phyloP scores from a whole-genome alignment of 78 protist genomes.

The Dictyostelium capitatum region DNA sequence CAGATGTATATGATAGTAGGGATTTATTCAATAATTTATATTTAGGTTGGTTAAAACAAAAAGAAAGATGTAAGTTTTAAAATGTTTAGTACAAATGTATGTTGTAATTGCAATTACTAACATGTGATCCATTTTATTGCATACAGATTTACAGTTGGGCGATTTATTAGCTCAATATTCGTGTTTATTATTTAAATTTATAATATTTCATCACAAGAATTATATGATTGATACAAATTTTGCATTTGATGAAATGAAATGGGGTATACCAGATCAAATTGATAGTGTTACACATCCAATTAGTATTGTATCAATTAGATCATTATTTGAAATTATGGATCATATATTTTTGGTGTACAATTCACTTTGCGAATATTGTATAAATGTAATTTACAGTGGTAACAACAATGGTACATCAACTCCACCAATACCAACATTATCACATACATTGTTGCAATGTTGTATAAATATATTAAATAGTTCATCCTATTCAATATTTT shows the following conservation, averaged over 20 bases:
- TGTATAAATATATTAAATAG: slow-evolving; percentile 44
- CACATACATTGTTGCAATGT: background rate
- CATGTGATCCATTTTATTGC: too few species aligned
- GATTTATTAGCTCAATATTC: slow-evolving; percentile 65
- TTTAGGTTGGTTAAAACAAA: slow-evolving; percentile 79
- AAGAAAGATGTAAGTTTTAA: slow-evolving; percentile 63
- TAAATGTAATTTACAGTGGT: background rate
- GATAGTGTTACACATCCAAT: slow-evolving; percentile 48
- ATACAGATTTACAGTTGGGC: slow-evolving; percentile 28
- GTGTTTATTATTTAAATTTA: slow-evolving; percentile 26
- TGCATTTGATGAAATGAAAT: slow-evolving; percentile 51
- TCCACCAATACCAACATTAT: slow-evolving; percentile 13
- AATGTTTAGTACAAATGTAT: too few species aligned
- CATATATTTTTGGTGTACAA: slow-evolving; percentile 27
- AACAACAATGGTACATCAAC: background rate
- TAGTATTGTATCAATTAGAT: background rate
- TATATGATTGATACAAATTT: slow-evolving; percentile 47
- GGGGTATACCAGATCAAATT: slow-evolving; percentile 59
- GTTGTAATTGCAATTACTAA: too few species aligned
- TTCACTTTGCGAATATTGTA: background rate
- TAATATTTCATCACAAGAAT: slow-evolving; percentile 39
- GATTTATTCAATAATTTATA: slow-evolving; percentile 68
- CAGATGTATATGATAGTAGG: slow-evolving; percentile 43
- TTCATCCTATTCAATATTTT: slow-evolving; percentile 49
- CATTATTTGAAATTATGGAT: slow-evolving; percentile 35